Evolutionary conservation across 179 eudicot species (phyloP), one percentile per base, ranked within the genome.

Genomic region (Spergularia azorica): DNA sequence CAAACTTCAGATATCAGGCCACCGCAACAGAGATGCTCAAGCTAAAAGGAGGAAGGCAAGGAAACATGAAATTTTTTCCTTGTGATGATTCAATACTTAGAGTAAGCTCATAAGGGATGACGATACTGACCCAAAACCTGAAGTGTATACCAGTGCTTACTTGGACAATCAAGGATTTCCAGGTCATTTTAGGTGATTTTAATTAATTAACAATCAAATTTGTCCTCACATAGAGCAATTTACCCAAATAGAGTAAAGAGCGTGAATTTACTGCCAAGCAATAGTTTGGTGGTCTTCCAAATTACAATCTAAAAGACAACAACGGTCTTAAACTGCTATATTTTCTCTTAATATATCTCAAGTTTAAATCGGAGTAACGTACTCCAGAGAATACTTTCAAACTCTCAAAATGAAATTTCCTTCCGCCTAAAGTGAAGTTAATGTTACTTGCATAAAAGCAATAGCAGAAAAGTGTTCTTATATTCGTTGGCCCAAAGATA

Each of bases 1-100:
- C 36, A 69, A 65, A 67, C 63, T 63, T 14, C 48, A 46, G 17
- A 32, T 7, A 68, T 75, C 18, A 74, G 79, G n/a, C 65, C 16
- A 5, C 21, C 43, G 36, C 12, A 41, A 26, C 13, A 56, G 11
- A 18, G 12, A 10, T 8, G 18, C 59, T 50, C 41, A 48, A 63
- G 17, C 66, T 43, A 52, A 57, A 56, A 74, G 43, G 13, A 60
- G 13, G 15, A 51, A 73, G 18, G 18, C 55, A 18, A 68, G 39
- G 8, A 36, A 70, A 56, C 38, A 4, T 15, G 7, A 36, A 2
- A 36, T 2, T 36, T 36, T 3, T 36, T 36, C 4, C 39, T 36
- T 36, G 39, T 36, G 39, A 2, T 36, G 39, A 36, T 36, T 36
- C 39, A 36, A 3, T 36, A 3, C 4, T 36, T 2, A 36, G 39